Evolutionary conservation across 257 asterid species (phyloP).

Genomic region (Verbena officinalis): DNA sequence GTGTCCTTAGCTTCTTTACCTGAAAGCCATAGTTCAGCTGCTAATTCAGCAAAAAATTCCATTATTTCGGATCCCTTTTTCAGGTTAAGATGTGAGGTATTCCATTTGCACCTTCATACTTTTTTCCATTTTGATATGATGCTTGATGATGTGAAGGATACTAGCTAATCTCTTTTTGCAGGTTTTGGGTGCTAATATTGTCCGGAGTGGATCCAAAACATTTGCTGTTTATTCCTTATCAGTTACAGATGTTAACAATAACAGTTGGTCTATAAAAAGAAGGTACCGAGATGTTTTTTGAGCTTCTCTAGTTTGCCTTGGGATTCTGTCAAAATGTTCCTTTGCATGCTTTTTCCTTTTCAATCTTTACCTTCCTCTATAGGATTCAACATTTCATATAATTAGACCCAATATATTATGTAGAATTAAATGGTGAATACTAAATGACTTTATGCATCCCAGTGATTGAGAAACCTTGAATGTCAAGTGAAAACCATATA

Average conservation of each 20-base stretch:
- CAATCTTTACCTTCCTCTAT: not conserved
- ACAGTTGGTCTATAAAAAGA: constrained; percentile 80
- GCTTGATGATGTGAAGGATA: constrained; percentile 19
- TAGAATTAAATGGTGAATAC: not conserved
- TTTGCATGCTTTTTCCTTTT: not conserved
- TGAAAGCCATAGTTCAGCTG: constrained; percentile 40
- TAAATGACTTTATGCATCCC: not conserved
- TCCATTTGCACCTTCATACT: constrained; percentile 1
- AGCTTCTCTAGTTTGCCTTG: constrained; percentile 17
- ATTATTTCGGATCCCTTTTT: constrained; percentile 53
- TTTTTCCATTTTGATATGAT: not conserved
- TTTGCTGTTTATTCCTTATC: constrained; percentile 70
- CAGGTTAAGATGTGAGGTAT: constrained; percentile 70
- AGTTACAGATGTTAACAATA: constrained; percentile 62
- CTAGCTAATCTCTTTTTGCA: constrained; percentile 35
- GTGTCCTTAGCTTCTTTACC: constrained; percentile 45
- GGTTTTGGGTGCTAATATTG: constrained; percentile 73
- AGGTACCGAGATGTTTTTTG: constrained; percentile 43
- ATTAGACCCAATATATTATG: too few relatives aligned
- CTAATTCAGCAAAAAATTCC: constrained; percentile 46
- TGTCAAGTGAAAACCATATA: not conserved
- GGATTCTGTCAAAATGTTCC: not conserved
- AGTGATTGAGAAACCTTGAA: not conserved
- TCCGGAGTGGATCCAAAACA: constrained; percentile 72
- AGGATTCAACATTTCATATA: constrained; percentile 1